Conservation (phyloP, 768 basidiomycete species). For the Erythrobasidium yunnanense region DNA sequence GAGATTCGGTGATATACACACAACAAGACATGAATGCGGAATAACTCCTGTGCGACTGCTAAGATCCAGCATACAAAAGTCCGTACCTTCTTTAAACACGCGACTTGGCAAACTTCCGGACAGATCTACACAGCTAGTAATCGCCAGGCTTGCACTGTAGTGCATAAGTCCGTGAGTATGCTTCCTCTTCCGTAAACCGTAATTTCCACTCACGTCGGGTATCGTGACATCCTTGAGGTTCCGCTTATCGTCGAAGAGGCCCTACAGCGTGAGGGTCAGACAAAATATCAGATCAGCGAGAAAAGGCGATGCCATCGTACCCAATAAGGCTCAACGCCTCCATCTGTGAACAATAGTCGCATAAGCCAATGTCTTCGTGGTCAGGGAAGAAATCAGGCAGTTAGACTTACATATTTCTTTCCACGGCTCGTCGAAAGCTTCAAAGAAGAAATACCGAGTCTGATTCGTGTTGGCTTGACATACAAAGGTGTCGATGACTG, state of each 20-base stretch:
- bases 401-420: constrained; percentile 27
- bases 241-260: constrained; percentile 53
- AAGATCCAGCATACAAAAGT: too few species aligned
- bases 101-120: too few species aligned
- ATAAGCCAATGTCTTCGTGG: background rate
- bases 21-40: too few species aligned
- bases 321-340: constrained; percentile 59
- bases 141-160: constrained; percentile 46
- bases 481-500: constrained; percentile 66
- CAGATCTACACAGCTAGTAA: too few species aligned
- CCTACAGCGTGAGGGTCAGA: constrained; percentile 55
- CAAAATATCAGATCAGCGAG: constrained; percentile 3
- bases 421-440: constrained; percentile 46
- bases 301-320: background rate
- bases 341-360: constrained; percentile 46
- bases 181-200: too few species aligned
- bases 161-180: too few species aligned
- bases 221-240: constrained; percentile 62
- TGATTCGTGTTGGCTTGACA: constrained; percentile 73
- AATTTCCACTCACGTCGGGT: too few species aligned
- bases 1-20: too few species aligned
- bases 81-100: too few species aligned
- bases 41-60: too few species aligned
- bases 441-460: constrained; percentile 50
- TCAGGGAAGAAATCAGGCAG: background rate